Evolutionary conservation across 1,139 yeast species (phyloP).

Genomic region (Yamadazyma conglobata): DNA sequence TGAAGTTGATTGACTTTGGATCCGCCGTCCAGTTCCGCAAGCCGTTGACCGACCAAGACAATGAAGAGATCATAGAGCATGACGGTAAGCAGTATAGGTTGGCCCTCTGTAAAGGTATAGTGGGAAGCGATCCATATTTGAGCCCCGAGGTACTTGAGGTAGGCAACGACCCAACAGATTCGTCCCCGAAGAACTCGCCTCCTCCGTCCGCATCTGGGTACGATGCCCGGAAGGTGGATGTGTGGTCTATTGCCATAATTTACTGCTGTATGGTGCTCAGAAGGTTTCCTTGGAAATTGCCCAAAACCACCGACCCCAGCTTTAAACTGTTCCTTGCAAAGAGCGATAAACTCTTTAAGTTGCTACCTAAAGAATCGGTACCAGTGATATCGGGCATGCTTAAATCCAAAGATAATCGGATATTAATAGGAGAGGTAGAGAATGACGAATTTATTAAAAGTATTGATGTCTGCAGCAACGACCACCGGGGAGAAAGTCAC

Average conservation of each 20-base stretch:
- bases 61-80: constrained; percentile 19
- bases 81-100: constrained; percentile 27
- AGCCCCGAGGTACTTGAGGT: constrained; percentile 68
- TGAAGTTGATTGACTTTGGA: constrained; percentile 76
- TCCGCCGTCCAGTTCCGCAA: constrained; percentile 64
- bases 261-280: constrained; percentile 70
- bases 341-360: constrained; percentile 25
- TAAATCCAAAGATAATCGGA: constrained; percentile 24
- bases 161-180: constrained; percentile 7
- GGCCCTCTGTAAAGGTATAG: constrained; percentile 58
- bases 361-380: constrained; percentile 36
- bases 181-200: background rate
- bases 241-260: constrained; percentile 77
- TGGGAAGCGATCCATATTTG: constrained; percentile 78
- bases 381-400: constrained; percentile 35
- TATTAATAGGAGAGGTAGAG: constrained; percentile 29
- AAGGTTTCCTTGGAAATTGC: constrained; percentile 79
- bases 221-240: constrained; percentile 71
- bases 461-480: constrained; percentile 27
- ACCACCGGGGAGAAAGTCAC: constrained; percentile 32
- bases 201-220: constrained; percentile 30
- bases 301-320: constrained; percentile 56
- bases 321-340: constrained; percentile 36
- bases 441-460: constrained; percentile 24
- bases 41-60: constrained; percentile 8